These are phyloP conservation scores for Stevia rebaudiana DNA, from an alignment of 140 eudicot genomes.

Conservation along the genomic window DNA sequence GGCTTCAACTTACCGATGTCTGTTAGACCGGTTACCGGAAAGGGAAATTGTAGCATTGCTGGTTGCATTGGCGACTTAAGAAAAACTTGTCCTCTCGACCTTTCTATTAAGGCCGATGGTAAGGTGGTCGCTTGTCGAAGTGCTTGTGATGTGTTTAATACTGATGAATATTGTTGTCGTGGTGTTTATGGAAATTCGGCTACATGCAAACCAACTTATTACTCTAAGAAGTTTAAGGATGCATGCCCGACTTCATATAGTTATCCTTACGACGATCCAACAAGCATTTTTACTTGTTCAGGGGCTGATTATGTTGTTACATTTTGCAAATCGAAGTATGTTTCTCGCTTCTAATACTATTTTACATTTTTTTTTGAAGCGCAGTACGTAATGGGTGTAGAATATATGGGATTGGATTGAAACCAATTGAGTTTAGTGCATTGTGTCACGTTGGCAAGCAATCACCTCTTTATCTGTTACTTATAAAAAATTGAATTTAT, in stretches of 20 bases:
- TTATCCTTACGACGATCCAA: slow-evolving; percentile 82
- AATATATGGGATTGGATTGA: too few relatives aligned
- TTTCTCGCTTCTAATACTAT: background rate
- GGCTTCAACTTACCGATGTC: slow-evolving; percentile 74
- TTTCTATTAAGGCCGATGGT: slow-evolving; percentile 38
- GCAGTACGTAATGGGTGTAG: too few relatives aligned
- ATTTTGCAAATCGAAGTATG: slow-evolving; percentile 70
- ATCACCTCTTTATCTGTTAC: too few relatives aligned
- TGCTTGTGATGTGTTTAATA: slow-evolving; percentile 78
- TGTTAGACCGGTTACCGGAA: slow-evolving; percentile 59
- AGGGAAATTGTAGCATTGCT: slow-evolving; percentile 64
- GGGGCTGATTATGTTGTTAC: slow-evolving; percentile 60
- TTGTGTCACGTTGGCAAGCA: too few relatives aligned
- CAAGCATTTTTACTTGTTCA: slow-evolving; percentile 66
- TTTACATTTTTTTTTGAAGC: too few relatives aligned
- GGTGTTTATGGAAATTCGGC: slow-evolving; percentile 56
- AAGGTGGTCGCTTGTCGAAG: slow-evolving; percentile 61
- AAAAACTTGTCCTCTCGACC: slow-evolving; percentile 56
- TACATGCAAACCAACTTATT: slow-evolving; percentile 60
- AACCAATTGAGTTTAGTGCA: too few relatives aligned
- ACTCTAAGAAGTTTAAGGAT: slow-evolving; percentile 57
- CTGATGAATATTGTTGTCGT: slow-evolving; percentile 79
- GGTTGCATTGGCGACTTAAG: slow-evolving; percentile 71
- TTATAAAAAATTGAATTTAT: too few relatives aligned
- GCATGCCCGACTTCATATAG: slow-evolving; percentile 86